Base-by-base conservation (phyloP, 345 rosid species). In the Pistacia vera region DNA sequence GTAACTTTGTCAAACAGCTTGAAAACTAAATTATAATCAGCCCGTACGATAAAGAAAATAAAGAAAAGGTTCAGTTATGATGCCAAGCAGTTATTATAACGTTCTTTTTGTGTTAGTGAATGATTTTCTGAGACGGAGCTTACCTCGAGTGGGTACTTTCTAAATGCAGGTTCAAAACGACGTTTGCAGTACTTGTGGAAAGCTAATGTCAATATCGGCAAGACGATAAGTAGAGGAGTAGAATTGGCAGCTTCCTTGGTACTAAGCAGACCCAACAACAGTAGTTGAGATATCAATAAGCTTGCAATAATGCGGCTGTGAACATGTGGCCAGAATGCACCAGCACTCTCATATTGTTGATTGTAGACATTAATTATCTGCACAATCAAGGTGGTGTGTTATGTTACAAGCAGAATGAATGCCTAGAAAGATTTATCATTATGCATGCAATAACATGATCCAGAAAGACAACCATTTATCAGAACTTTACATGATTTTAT, bases 291-390 rank as follows among this genome's bases (percentile, higher is more conserved):
- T 83, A 93, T 90, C 89, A 96, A 55, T 75, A 96, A 85, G 88
- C 98, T 84, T 5, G 93, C 97, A 4, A 93, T 76, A 76, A 96
- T 91, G 68, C 98, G 90, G 75, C 89, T 88, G 77, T 93, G 97
- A 73, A 96, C 90, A 33, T 96, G 98, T 0, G 99, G 99, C 99
- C 99, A 96, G 83, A 96, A 96, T 13, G 99, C 99, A 46, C 92
- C 98, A 56, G 91, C 95, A 75, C 99, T 93, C 84, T 96, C 99
- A 30, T 96, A 96, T 49, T 82, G 89, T 81, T 92, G 99, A 76
- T 91, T 85, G 88, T 93, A 96, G 66, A 96, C 99, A 77, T 93
- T 96, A 55, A 96, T 87, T 61, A 96, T 86, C 99, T 96, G 91
- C 87, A 59, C 14, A 75, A 68, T 66, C 57, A 59, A 75, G 51